A percentile compares a stretch with the other conserved stretches of the same genome.
These are phyloP conservation scores for Cyberlindnera euphorbiae DNA, from an alignment of 805 yeast genomes.

Conservation along the genomic window DNA sequence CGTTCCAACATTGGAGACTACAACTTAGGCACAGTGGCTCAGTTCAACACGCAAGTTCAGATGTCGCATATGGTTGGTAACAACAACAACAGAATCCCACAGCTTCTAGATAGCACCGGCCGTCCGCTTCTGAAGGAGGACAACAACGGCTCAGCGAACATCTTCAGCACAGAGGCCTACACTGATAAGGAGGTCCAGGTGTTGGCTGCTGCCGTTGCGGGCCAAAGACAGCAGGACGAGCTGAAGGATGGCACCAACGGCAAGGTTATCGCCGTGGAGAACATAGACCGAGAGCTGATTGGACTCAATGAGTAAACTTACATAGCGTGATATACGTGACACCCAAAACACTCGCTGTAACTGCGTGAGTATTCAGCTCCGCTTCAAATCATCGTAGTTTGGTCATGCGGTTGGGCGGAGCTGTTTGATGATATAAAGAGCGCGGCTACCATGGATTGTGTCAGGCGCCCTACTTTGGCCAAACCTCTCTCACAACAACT, in stretches of 20 bases:
- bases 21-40: slow-evolving; percentile 13
- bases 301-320: slow-evolving; percentile 14
- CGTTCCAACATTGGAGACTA: slow-evolving; percentile 6
- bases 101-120: too few relatives aligned
- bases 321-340: not conserved
- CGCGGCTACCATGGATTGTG: too few relatives aligned
- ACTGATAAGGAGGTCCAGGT: slow-evolving; percentile 15
- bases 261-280: slow-evolving; percentile 14
- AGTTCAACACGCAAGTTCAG: slow-evolving; percentile 13
- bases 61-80: not conserved
- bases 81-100: not conserved
- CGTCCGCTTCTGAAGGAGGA: too few relatives aligned
- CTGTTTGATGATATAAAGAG: too few relatives aligned
- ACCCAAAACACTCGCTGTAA: too few relatives aligned
- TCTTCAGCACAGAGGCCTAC: slow-evolving; percentile 4
- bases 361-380: too few relatives aligned
- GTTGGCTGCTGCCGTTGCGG: slow-evolving; percentile 11
- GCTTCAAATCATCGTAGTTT: too few relatives aligned
- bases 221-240: not conserved
- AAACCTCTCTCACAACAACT: too few relatives aligned
- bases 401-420: too few relatives aligned
- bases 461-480: too few relatives aligned
- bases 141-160: not conserved
- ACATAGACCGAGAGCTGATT: slow-evolving; percentile 24
- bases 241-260: not conserved